Base-by-base conservation (phyloP, 1,139 yeast species). In the Meyerozyma guilliermondii region DNA sequence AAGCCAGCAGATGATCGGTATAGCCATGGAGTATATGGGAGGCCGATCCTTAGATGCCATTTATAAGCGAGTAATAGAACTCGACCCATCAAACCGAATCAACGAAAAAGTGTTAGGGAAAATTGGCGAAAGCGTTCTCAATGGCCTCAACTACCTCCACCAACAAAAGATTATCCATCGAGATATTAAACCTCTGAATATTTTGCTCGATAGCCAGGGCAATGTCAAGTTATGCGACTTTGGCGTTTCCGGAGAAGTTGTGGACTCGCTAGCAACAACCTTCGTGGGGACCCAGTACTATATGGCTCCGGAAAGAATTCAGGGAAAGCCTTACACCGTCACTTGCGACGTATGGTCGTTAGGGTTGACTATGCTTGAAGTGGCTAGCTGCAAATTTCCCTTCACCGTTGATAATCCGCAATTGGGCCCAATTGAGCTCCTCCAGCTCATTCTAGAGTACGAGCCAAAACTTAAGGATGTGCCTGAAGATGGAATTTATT, bases 241-340 rank as follows among this genome's bases (percentile, higher is more conserved):
- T 67, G 98, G 98, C n/a, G 98, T 92, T 28, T 84, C 95, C 55
- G 98, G 98, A 9, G 96, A 89, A 57, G 96, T 92, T 11, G 97
- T 91, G 20, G 85, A 91, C 60, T 88, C 97, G 0, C 68, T 92
- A 40, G 98, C 98, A 2, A 87, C 96, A 1, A 92, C 98, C 0
- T 92, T 91, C 59, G 94, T 96, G 0, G 98, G 98, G 0, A 92
- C 98, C 0, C 91, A 50, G 26, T 51, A 50, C 43, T 51, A 51
- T 39, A 51, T 51, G 54, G 54, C 54, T 7, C 55, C 55, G 7
- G 55, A 51, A 37, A 42, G 55, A 11, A 51, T 51, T 16, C 46
- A 49, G 50, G 55, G 55, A 17, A 49, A 51, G 39, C 55, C 53
- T 7, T 51, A 51, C 38, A 46, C 50, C 23, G 55, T 50, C 35